phyloP scores from a whole-genome alignment of 2,329 filamentous ascomycete genomes.

The Cordyceps militaris region DNA sequence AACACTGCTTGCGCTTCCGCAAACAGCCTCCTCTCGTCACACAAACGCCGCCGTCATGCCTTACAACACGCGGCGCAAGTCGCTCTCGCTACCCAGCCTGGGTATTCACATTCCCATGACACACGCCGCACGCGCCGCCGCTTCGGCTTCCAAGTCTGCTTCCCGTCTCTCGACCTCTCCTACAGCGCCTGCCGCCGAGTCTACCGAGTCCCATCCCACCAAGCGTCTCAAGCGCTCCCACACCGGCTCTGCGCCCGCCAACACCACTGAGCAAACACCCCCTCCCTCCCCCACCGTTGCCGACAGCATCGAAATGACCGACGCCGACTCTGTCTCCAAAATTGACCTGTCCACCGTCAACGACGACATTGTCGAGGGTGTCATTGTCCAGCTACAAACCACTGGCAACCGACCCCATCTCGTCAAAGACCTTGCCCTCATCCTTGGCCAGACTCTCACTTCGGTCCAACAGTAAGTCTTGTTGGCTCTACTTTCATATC shows the following conservation, averaged over 20 bases:
- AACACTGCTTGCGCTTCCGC: neutral
- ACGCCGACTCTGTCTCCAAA: constrained; percentile 21
- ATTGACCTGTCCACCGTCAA: constrained; percentile 73
- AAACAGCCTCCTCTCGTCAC: neutral
- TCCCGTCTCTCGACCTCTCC: constrained; percentile 13
- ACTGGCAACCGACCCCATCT: constrained; percentile 89
- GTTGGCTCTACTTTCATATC: constrained; percentile 12
- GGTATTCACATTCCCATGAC: constrained; percentile 79
- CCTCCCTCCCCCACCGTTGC: constrained; percentile 31
- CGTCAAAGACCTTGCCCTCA: constrained; percentile 83
- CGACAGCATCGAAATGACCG: constrained; percentile 23
- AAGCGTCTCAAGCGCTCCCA: constrained; percentile 79
- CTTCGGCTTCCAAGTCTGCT: constrained; percentile 31
- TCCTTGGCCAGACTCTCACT: constrained; percentile 68
- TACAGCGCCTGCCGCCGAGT: constrained; percentile 23
- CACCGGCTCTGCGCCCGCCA: constrained; percentile 41
- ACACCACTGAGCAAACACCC: constrained; percentile 74
- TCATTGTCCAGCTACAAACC: constrained; percentile 80
- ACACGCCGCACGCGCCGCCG: constrained; percentile 51
- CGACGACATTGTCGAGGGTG: constrained; percentile 90
- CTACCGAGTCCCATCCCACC: constrained; percentile 34
- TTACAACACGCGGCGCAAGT: constrained; percentile 96
- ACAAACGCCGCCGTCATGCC: constrained; percentile 51
- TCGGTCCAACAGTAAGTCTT: constrained; percentile 82
- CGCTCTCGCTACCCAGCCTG: constrained; percentile 82